Base-by-base conservation (phyloP, 306 rosid species). In the Nissolia schottii region DNA sequence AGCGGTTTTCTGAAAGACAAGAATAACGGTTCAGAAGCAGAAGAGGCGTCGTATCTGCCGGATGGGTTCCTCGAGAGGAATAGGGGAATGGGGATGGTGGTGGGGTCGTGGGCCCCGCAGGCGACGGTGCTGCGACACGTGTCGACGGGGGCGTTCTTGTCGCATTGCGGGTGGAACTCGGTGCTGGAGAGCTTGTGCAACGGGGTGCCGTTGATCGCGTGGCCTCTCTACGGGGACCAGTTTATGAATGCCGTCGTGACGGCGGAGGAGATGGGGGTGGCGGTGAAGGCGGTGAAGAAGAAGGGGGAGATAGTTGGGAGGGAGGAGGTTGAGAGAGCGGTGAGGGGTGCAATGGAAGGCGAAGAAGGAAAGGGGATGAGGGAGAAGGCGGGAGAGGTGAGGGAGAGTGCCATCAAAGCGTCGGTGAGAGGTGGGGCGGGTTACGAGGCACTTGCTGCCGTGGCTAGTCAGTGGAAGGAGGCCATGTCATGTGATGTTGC, bases 121-220 rank as follows among this genome's bases (percentile, higher is more conserved):
- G 37, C 54, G 41, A 15, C 16, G 7, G 62, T 85, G 61, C 80
- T 82, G 2, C 1, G 19, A 0, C 86, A 85, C 66, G 0, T 3
- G 5, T 69, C 84, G 0, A 85, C 77, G 4, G 89, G 72, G 6
- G 85, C 66, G 15, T 82, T 85, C 31, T 0, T 77, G 73, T 82
- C 89, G 3, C 89, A 85, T 32, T 85, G 89, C 10, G 86, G 89
- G 23, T 82, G 89, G 89, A 85, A 85, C 64, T 85, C 89, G 10
- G 14, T 71, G 34, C 25, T 82, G 80, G 89, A 85, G 78, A 79
- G 89, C 55, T 9, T 76, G 41, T 29, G 13, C 7, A 34, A 45
- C 8, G 86, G 89, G 2, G 70, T 82, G 28, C 86, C 86, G 12
- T 61, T 85, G 63, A 77, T 85, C 0, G 50, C 81, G 3, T 85